Evolutionary conservation across 768 basidiomycete species (phyloP).

Genomic region (Cytidiella melzeri): DNA sequence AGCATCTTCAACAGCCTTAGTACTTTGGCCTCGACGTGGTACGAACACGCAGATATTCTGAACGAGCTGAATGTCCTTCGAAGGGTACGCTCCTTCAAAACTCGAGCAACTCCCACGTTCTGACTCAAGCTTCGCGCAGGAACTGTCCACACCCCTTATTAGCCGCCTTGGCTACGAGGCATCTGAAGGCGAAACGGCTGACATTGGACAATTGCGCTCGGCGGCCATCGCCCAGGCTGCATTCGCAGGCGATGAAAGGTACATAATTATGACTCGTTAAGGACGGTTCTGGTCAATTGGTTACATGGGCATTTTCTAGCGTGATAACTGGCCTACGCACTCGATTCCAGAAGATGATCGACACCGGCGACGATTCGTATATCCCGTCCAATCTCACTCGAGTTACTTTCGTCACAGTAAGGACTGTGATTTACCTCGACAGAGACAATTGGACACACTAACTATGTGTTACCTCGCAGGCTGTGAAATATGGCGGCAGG

Average conservation of each 20-base stretch:
- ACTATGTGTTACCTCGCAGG: too few species aligned
- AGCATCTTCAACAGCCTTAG: conserved; percentile 54
- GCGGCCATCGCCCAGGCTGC: conserved; percentile 59
- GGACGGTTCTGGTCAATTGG: too few species aligned
- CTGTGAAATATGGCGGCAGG: conserved; percentile 67
- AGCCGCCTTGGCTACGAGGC: conserved; percentile 77
- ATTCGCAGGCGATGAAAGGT: conserved; percentile 36
- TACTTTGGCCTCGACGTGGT: conserved; percentile 64
- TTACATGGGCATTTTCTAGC: conserved; percentile 30
- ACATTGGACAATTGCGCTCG: conserved; percentile 67
- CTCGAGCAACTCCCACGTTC: background rate
- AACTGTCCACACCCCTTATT: conserved; percentile 69
- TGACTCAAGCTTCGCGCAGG: conserved; percentile 29
- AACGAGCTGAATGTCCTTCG: conserved; percentile 55
- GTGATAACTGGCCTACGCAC: conserved; percentile 66
- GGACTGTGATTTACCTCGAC: too few species aligned
- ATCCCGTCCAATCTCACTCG: conserved; percentile 78
- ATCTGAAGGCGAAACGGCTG: conserved; percentile 55
- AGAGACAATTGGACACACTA: too few species aligned
- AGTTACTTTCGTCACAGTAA: conserved; percentile 46
- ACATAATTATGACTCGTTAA: conserved; percentile 2
- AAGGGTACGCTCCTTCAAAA: conserved; percentile 34
- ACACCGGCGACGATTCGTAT: conserved; percentile 65
- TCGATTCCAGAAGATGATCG: conserved; percentile 66
- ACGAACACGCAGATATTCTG: conserved; percentile 61